Evolutionary conservation across 306 rosid species (phyloP), one percentile per base, ranked within the genome.

Genomic region (Cicer yamashitae): DNA sequence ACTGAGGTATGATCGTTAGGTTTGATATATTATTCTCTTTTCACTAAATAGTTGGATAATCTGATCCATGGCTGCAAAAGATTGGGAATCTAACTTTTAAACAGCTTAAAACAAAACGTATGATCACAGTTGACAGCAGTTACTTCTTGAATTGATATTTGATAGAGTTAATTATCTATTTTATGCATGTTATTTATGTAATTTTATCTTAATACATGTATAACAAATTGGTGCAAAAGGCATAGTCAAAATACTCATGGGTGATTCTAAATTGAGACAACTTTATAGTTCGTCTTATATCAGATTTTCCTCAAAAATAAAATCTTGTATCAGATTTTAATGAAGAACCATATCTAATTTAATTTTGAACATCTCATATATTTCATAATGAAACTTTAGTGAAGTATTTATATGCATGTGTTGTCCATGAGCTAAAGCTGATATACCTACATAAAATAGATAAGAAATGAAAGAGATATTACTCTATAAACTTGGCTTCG

Each of bases 1-100:
- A 66, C 79, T 44, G 82, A 75, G 75, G 99, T 96, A 88, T 84
- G 86, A 50, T 39, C 30, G 14, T 47, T 74, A 60, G 52, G 61
- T 80, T 63, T 70, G 45, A 66, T 57, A 11, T 25, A 65, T 65
- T 54, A 25, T 22, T 45, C 44, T 43, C 39, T 64, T 39, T 67
- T 52, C 15, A 0, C 41, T 44, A 66, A 66, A 66, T 66, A 17
- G 22, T 46, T 12, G 13, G 38, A 45, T 67, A 57, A 77, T 34
- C 17, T 56, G 57, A 57, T 57, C 15, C 40, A 45, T 67, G 50
- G 40, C 14, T 11, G 40, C 41, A 61, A 8, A 41, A 52, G 59
- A 40, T 46, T 68, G 47, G 10, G 54, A 63, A 17, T 62, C 40
- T 63, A 62, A 51, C 30, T 62, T 71, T 63, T 62, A 45, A 39